Percentiles rank a stretch among this genome's conserved stretches.
phyloP scores from a whole-genome alignment of 495 filamentous ascomycete genomes.

The Talaromyces thailandensis region DNA sequence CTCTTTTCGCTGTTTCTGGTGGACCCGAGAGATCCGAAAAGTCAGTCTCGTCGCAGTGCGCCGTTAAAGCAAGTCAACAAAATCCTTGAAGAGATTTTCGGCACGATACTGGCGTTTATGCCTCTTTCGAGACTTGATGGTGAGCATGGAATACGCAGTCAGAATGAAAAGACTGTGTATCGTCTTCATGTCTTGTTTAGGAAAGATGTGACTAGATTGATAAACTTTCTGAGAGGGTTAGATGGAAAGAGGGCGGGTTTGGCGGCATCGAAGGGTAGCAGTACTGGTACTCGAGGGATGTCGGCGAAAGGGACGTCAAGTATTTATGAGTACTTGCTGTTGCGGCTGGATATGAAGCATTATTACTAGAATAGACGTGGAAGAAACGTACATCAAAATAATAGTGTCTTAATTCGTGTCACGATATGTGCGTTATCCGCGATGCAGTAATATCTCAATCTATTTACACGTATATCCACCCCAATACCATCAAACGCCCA shows the following conservation, averaged over 20 bases:
- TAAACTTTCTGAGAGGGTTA: slow-evolving; percentile 27
- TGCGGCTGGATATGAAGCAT: slow-evolving; percentile 39
- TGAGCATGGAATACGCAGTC: slow-evolving; percentile 23
- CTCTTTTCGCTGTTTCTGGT: slow-evolving; percentile 64
- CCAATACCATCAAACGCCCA: neutral
- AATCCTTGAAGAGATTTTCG: slow-evolving; percentile 71
- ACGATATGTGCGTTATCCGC: neutral
- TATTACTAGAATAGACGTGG: slow-evolving; percentile 26
- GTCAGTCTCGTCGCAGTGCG: neutral
- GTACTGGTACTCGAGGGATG: slow-evolving; percentile 7
- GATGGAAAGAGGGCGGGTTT: slow-evolving; percentile 34
- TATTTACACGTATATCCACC: neutral
- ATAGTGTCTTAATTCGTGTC: neutral
- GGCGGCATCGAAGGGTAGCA: slow-evolving; percentile 21
- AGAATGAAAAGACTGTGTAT: slow-evolving; percentile 32
- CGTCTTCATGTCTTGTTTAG: slow-evolving; percentile 54
- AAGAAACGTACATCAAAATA: neutral
- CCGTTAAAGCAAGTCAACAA: slow-evolving; percentile 52
- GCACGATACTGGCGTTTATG: slow-evolving; percentile 59
- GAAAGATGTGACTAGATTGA: slow-evolving; percentile 61
- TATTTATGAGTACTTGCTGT: slow-evolving; percentile 41
- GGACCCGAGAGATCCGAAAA: slow-evolving; percentile 41
- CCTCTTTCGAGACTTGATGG: slow-evolving; percentile 37
- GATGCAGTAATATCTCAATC: neutral
- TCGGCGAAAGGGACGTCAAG: slow-evolving; percentile 18